phyloP scores from a whole-genome alignment of 2,329 filamentous ascomycete genomes.

The Lizonia empirigonia region DNA sequence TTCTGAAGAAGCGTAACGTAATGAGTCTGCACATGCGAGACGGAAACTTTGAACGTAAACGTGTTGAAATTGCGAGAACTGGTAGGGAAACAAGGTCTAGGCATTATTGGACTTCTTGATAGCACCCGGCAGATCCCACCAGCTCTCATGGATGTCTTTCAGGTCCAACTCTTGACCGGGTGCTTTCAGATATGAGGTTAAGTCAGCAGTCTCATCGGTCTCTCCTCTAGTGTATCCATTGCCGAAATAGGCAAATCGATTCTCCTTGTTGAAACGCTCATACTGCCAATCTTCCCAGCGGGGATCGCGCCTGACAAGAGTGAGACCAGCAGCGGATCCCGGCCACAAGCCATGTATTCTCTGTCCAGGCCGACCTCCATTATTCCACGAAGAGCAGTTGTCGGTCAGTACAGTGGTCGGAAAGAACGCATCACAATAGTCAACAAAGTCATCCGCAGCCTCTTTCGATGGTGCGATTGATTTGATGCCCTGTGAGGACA shows the following conservation, averaged over 20 bases:
- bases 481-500: constrained; percentile 68
- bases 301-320: constrained; percentile 61
- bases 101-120: constrained; percentile 21
- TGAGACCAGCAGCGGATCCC: constrained; percentile 67
- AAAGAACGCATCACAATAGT: constrained; percentile 60
- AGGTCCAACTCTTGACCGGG: constrained; percentile 63
- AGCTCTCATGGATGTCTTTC: constrained; percentile 68
- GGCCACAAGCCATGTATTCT: constrained; percentile 73
- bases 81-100: too few relatives aligned
- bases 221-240: constrained; percentile 70
- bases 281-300: constrained; percentile 67
- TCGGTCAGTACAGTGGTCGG: constrained; percentile 61
- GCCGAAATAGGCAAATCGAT: constrained; percentile 68
- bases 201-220: constrained; percentile 59
- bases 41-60: background rate
- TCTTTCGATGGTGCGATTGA: constrained; percentile 62
- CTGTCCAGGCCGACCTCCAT: constrained; percentile 63
- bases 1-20: background rate
- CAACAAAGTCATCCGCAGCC: constrained; percentile 68
- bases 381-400: constrained; percentile 74
- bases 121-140: constrained; percentile 55
- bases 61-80: background rate
- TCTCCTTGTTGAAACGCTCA: constrained; percentile 53
- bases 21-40: background rate
- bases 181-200: constrained; percentile 67